Percentiles rank a stretch among this genome's conserved stretches.
phyloP scores from a whole-genome alignment of 352 stramenopile genomes.

The Discostella stelligera region DNA sequence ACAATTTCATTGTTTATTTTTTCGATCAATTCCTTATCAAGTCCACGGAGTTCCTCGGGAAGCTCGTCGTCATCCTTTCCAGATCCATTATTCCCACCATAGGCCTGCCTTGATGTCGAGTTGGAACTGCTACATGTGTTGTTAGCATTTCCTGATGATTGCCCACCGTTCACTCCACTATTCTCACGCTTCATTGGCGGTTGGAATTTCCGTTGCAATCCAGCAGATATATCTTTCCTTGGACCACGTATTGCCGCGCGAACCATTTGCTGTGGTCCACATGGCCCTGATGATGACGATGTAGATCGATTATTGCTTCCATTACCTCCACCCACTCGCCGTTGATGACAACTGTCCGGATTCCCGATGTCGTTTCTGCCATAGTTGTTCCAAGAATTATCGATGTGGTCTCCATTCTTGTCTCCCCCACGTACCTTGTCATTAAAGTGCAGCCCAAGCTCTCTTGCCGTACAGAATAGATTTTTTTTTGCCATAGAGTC shows the following conservation, averaged over 20 bases:
- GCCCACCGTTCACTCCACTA: background rate
- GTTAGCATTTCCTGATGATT: slow-evolving; percentile 13
- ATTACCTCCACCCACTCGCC: no score
- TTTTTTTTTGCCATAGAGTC: slow-evolving; percentile 30
- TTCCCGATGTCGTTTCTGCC: slow-evolving; percentile 11
- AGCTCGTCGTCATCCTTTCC: slow-evolving; percentile 84
- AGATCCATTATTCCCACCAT: slow-evolving; percentile 8
- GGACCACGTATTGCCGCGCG: slow-evolving; percentile 31
- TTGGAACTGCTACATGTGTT: slow-evolving; percentile 20
- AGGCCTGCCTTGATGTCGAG: slow-evolving; percentile 14
- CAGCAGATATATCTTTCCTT: slow-evolving; percentile 45
- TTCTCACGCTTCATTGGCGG: slow-evolving; percentile 54
- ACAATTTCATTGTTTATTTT: slow-evolving; percentile 98
- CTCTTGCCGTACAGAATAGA: slow-evolving; percentile 39
- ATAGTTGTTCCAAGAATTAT: slow-evolving; percentile 34
- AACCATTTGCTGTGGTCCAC: slow-evolving; percentile 31
- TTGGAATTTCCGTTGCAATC: slow-evolving; percentile 74
- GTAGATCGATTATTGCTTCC: slow-evolving; percentile 39
- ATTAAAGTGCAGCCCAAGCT: slow-evolving; percentile 34
- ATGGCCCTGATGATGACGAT: slow-evolving; percentile 36
- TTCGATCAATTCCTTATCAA: slow-evolving; percentile 92
- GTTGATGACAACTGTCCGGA: no score
- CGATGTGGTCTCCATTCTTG: slow-evolving; percentile 4
- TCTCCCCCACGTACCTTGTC: slow-evolving; percentile 12
- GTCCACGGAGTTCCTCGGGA: slow-evolving; percentile 90